Base-by-base conservation (phyloP, 2,329 filamentous ascomycete species). In the Myriosclerotinia duriaeana region DNA sequence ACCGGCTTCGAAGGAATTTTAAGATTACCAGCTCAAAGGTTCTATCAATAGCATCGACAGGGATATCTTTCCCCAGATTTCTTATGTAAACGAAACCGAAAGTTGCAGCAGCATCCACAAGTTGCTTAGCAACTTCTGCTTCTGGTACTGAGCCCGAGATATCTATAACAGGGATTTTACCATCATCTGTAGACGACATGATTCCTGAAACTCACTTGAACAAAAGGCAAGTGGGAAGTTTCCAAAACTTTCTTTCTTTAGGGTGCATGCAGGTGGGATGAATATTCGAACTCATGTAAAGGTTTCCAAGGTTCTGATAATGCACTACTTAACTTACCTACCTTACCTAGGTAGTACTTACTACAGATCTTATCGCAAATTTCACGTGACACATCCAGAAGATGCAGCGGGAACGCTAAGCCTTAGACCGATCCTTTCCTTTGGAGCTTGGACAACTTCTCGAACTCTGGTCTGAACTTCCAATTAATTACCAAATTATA, bases 51-150 rank as follows among this genome's bases (percentile, higher is more conserved):
- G 88, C 84, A 38, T 83, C 78, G 0, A 83, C 78, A 0, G 89
- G 81, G 58, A 97, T 91, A 68, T 89, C 87, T 15, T 83, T 81
- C 53, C 88, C 89, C 30, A 87, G 84, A 74, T 92, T 93, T 75
- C 87, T 89, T 74, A 98, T 87, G 76, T 95, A 98, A 69, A 97
- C 86, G 78, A 98, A 98, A 69, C 94, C 94, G 78, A 93, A 89
- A 64, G 89, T 87, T 48, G 87, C 85, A 2, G 93, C 93, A 1
- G 94, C 94, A 68, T 90, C 85, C 53, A 97, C 87, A 53, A 98
- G 83, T 69, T 87, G 84, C 65, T 86, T 86, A 62, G 90, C 89
- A 26, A 87, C 79, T 55, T 80, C 77, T 67, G 84, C 79, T 70
- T 89, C 81, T 12, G 78, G 72, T 38, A 82, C 81, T 6, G 83